Conservation (phyloP, 257 asterid species). For the Solanum commersonii region DNA sequence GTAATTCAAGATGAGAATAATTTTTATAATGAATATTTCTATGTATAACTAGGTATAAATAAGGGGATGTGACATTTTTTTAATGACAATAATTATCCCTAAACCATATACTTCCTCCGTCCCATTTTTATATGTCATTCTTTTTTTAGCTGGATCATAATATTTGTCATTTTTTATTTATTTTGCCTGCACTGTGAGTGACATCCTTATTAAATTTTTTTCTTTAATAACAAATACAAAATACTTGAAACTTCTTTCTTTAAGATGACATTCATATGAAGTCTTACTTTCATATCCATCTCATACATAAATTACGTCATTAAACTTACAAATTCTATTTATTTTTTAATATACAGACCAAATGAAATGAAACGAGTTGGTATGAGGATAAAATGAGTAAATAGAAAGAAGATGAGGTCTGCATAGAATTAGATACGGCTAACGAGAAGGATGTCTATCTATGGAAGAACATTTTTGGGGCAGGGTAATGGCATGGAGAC, state of each 20-base stretch:
- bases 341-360: too few species aligned
- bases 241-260: neutral
- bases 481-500: neutral
- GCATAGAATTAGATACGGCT: neutral
- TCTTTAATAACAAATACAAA: too few species aligned
- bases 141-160: too few species aligned
- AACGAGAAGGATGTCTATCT: neutral
- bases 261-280: neutral
- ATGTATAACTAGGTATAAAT: neutral
- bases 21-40: neutral
- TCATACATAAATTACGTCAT: neutral
- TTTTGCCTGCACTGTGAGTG: neutral
- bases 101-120: neutral
- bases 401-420: neutral
- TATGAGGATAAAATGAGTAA: neutral
- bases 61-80: neutral
- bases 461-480: neutral
- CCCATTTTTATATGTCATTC: too few species aligned
- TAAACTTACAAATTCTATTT: too few species aligned
- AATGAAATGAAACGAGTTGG: too few species aligned
- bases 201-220: too few species aligned
- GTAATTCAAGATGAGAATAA: neutral
- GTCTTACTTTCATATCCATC: neutral
- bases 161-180: too few species aligned
- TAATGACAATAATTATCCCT: neutral